Base-by-base conservation (phyloP, 805 yeast species). In the Blastobotrys terrestris region DNA sequence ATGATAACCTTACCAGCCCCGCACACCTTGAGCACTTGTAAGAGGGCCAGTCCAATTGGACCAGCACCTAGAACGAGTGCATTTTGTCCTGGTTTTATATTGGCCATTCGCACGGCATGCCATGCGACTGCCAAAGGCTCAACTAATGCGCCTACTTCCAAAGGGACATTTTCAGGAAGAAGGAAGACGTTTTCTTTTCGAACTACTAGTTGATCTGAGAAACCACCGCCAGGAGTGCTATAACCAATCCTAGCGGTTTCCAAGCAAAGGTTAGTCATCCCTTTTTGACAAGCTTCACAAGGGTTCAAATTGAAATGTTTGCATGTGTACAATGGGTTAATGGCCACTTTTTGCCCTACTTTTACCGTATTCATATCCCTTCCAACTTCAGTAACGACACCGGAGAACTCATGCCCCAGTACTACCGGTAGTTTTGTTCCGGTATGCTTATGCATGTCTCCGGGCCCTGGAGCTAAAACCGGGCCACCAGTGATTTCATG, bases 51-150 rank as follows among this genome's bases (percentile, higher is more conserved):
- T 18, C 96, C 96, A 54, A 89, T 89, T 5, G 96, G 95, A 8
- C 96, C 96, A 31, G 95, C 95, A 50, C 96, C 96, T 56, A 85
- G 83, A 0, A 88, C 87, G 44, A 80, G 83, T 14, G 84, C 87
- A 19, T 73, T 69, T 50, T 83, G 85, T 51, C 92, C 92, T 62
- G 84, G 83, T 20, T 69, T 72, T 50, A 84, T 72, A 39, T 72
- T 70, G 2, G 83, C 91, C 49, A 79, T 73, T 64, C 80, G 83
- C 51, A 80, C 75, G 8, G 91, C 87, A 65, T 89, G 96, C 5
- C 88, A 92, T 47, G 85, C 96, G 48, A 89, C 96, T 22, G 88
- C 77, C 63, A 88, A 72, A 18, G 97, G 97, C 71, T 89, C 97
- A 44, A 84, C 87, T 62, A 87, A 68, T 1, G 96, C 96, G 58